Evolutionary conservation across 2,329 filamentous ascomycete species (phyloP).

Genomic region (Mariannaea sp.): DNA sequence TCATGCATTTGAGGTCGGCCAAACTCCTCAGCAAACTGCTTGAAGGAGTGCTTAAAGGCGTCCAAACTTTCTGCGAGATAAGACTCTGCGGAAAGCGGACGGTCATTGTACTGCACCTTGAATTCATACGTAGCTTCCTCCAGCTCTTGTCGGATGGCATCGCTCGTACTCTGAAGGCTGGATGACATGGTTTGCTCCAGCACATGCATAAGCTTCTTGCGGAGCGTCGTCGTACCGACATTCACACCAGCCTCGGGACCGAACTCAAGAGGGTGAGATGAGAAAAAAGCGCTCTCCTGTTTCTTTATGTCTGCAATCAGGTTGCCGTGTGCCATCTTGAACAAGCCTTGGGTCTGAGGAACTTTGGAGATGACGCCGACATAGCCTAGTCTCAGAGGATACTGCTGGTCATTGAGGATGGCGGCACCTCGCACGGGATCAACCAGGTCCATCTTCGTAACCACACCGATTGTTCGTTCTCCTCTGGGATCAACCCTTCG

Average conservation of each 20-base stretch:
- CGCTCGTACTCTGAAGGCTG: slow-evolving; percentile 84
- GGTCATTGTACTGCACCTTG: slow-evolving; percentile 99
- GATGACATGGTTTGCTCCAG: slow-evolving; percentile 97
- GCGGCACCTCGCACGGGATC: slow-evolving; percentile 77
- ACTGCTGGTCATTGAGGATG: slow-evolving; percentile 87
- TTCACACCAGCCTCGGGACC: slow-evolving; percentile 72
- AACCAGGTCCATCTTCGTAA: slow-evolving; percentile 98
- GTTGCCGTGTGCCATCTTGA: slow-evolving; percentile 80
- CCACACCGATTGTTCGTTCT: slow-evolving; percentile 96
- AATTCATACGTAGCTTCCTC: slow-evolving; percentile 98
- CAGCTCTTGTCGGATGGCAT: slow-evolving; percentile 91
- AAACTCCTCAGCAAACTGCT: slow-evolving; percentile 87
- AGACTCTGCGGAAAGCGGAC: slow-evolving; percentile 90
- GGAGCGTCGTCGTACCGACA: slow-evolving; percentile 83
- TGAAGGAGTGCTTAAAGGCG: slow-evolving; percentile 97
- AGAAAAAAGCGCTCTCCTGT: slow-evolving; percentile 89
- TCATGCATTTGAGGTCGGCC: slow-evolving; percentile 87
- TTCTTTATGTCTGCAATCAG: slow-evolving; percentile 80
- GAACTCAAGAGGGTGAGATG: slow-evolving; percentile 79
- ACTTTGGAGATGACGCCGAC: slow-evolving; percentile 91
- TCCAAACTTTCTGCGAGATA: slow-evolving; percentile 96
- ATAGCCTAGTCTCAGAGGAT: slow-evolving; percentile 92
- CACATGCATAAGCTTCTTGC: slow-evolving; percentile 96
- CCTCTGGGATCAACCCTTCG: slow-evolving; percentile 91
- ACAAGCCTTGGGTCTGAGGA: slow-evolving; percentile 72